Percentiles rank a stretch among this genome's conserved stretches.
Conservation (phyloP, 768 basidiomycete species). For the Calocybe cyanea region DNA sequence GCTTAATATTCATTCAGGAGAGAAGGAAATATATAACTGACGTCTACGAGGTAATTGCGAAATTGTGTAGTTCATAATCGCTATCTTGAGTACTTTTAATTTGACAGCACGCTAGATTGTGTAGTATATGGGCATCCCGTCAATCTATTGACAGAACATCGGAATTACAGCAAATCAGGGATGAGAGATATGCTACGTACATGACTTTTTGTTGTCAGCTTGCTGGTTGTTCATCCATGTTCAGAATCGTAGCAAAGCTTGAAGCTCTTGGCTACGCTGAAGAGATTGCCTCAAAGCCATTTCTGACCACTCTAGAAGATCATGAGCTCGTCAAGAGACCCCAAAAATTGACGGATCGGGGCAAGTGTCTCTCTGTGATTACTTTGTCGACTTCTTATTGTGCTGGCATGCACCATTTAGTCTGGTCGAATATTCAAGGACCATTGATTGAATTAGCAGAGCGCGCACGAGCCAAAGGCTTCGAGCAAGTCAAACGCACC, state of each 20-base stretch:
- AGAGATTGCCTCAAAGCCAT: conserved; percentile 37
- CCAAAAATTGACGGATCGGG: conserved; percentile 44
- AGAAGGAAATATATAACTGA: conserved; percentile 29
- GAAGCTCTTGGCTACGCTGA: conserved; percentile 45
- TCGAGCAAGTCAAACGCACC: too few species aligned
- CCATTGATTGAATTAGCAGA: conserved; percentile 45
- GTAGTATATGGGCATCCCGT: conserved; percentile 36
- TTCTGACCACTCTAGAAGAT: conserved; percentile 33
- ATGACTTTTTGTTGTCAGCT: conserved; percentile 11
- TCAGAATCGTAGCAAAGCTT: conserved; percentile 43
- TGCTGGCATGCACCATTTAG: conserved; percentile 20
- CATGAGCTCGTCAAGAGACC: conserved; percentile 48
- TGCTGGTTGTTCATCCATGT: too few species aligned
- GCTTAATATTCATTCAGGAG: conserved; percentile 29
- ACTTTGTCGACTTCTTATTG: neutral
- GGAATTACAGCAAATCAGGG: conserved; percentile 40
- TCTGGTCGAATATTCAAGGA: conserved; percentile 48
- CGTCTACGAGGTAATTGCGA: conserved; percentile 12
- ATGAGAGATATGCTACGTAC: conserved; percentile 41
- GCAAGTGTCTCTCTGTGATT: conserved; percentile 28
- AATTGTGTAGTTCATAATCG: neutral
- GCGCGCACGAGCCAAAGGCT: conserved; percentile 37
- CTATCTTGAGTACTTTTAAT: neutral
- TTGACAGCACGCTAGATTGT: conserved; percentile 41
- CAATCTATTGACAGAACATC: conserved; percentile 34